Percentiles rank a stretch among this genome's conserved stretches.
These are phyloP conservation scores for Leccinum fuscescens DNA, from an alignment of 1,284 basidiomycete species.

Conservation along the genomic window DNA sequence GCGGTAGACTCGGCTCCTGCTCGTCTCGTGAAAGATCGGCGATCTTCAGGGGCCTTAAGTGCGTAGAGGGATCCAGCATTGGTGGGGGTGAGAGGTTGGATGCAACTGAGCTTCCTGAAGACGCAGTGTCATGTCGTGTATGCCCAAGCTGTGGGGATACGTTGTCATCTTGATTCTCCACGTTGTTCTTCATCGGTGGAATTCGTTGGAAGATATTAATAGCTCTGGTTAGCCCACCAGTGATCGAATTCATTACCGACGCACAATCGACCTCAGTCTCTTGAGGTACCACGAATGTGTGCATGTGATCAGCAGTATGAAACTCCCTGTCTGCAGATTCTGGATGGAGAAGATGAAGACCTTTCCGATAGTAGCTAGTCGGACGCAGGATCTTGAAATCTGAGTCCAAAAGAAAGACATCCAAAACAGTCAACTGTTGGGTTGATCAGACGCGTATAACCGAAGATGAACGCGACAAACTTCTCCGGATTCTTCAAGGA, in stretches of 20 bases:
- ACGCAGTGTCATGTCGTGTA: slow-evolving; percentile 22
- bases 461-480: slow-evolving; percentile 40
- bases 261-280: slow-evolving; percentile 29
- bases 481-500: slow-evolving; percentile 85
- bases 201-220: slow-evolving; percentile 35
- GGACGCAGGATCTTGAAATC: slow-evolving; percentile 88
- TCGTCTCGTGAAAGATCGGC: slow-evolving; percentile 20
- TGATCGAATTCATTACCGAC: slow-evolving; percentile 52
- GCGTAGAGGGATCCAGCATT: slow-evolving; percentile 75
- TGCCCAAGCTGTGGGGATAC: slow-evolving; percentile 8
- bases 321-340: slow-evolving; percentile 35
- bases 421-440: slow-evolving; percentile 73
- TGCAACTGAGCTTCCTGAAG: slow-evolving; percentile 34
- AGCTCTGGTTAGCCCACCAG: slow-evolving; percentile 46
- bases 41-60: slow-evolving; percentile 51
- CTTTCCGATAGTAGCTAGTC: slow-evolving; percentile 74
- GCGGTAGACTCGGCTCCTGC: slow-evolving; percentile 25
- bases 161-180: slow-evolving; percentile 5
- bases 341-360: slow-evolving; percentile 59
- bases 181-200: slow-evolving; percentile 6
- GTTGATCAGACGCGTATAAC: slow-evolving; percentile 14
- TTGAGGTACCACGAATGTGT: slow-evolving; percentile 11
- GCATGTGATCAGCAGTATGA: slow-evolving; percentile 15
- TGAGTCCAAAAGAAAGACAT: slow-evolving; percentile 91
- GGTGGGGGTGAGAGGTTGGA: slow-evolving; percentile 46